These are phyloP conservation scores for Basidiobolus meristosporus DNA, from an alignment of 371 early-diverging fungal species.

Conservation along the genomic window DNA sequence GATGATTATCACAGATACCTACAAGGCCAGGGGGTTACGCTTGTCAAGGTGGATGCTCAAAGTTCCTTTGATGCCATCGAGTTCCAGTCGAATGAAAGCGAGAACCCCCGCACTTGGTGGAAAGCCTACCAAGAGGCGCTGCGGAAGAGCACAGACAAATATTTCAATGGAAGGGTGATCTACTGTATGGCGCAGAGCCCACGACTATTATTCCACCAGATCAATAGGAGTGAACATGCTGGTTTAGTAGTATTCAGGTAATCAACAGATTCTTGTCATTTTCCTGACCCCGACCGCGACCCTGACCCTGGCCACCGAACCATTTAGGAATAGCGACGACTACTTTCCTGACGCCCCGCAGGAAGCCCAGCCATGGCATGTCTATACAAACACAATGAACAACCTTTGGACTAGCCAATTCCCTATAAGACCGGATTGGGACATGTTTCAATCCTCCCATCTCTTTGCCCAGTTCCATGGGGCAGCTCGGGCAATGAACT, in stretches of 20 bases:
- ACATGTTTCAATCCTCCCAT: constrained; percentile 28
- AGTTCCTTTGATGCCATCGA: constrained; percentile 7
- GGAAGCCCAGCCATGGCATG: constrained; percentile 22
- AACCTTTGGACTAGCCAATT: constrained; percentile 7
- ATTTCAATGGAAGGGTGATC: constrained; percentile 5
- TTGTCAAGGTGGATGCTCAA: constrained; percentile 22
- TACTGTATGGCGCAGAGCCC: constrained; percentile 23
- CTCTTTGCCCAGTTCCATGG: constrained; percentile 19
- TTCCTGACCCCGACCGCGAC: neutral
- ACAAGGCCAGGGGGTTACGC: constrained; percentile 7
- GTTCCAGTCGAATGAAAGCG: neutral
- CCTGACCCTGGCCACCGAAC: too few relatives aligned
- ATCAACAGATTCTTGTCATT: too few relatives aligned
- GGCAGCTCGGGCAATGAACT: constrained; percentile 17
- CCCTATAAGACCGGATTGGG: constrained; percentile 16
- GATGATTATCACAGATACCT: constrained; percentile 13
- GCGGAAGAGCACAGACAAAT: constrained; percentile 1
- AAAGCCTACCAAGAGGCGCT: constrained; percentile 11
- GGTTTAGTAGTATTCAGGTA: too few relatives aligned
- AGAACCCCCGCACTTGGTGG: constrained; percentile 3
- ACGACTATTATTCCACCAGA: constrained; percentile 1
- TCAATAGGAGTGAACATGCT: neutral
- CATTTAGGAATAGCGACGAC: constrained; percentile 20
- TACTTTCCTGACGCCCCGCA: constrained; percentile 14
- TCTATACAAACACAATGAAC: constrained; percentile 19